These are phyloP conservation scores for Peronospora farinosa DNA, from an alignment of 352 stramenopile species.

Conservation along the genomic window DNA sequence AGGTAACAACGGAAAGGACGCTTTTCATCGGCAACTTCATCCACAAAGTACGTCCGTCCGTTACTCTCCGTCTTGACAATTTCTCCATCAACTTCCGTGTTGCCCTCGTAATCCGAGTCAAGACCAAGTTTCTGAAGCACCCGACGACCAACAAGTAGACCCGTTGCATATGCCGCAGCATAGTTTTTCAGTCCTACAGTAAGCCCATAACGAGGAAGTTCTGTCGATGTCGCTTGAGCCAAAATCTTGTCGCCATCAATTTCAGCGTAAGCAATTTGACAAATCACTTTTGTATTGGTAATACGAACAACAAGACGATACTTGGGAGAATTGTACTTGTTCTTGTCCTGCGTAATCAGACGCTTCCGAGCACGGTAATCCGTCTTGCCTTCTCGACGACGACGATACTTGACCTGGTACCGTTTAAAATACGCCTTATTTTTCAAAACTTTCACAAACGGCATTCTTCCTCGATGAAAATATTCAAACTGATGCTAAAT, in stretches of 20 bases:
- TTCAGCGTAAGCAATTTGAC: constrained; percentile 97
- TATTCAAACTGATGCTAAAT: constrained; percentile 49
- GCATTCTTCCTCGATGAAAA: constrained; percentile 69
- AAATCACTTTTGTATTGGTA: constrained; percentile 96
- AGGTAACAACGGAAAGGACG: constrained; percentile 96
- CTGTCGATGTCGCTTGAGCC: constrained; percentile 89
- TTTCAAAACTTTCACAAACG: constrained; percentile 98
- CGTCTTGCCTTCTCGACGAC: constrained; percentile 97
- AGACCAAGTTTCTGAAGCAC: constrained; percentile 97
- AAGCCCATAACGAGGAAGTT: constrained; percentile 95
- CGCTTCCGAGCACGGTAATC: constrained; percentile 99
- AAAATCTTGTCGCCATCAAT: constrained; percentile 98
- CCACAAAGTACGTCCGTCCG: constrained; percentile 98
- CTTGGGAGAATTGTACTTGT: constrained; percentile 99
- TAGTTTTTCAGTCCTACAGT: constrained; percentile 99
- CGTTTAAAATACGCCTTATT: constrained; percentile 99
- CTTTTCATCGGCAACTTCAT: constrained; percentile 97
- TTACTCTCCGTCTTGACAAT: constrained; percentile 92
- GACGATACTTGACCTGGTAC: constrained; percentile 98
- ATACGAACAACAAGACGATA: constrained; percentile 94
- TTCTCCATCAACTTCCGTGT: constrained; percentile 94
- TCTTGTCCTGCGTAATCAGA: constrained; percentile 98
- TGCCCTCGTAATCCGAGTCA: constrained; percentile 97
- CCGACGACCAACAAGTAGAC: constrained; percentile 91
- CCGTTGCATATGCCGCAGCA: constrained; percentile 96